Conservation (phyloP, 169 alveolate species). For the Plasmodium blacklocki region DNA sequence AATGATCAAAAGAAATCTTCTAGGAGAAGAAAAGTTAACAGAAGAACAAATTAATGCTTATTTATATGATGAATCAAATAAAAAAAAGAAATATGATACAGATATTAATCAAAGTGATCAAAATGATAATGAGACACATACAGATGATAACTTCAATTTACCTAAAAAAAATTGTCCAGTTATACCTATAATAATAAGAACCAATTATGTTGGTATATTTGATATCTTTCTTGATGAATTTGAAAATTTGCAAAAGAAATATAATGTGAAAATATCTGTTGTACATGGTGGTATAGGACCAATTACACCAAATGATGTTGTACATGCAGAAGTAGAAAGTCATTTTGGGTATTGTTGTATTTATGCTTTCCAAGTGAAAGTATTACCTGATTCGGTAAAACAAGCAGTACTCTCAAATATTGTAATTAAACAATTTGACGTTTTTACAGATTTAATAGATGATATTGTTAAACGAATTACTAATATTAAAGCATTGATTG, state of each 20-base stretch:
- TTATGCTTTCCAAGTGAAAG: constrained; percentile 89
- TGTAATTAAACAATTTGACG: constrained; percentile 84
- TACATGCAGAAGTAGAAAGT: constrained; percentile 91
- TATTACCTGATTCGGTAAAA: constrained; percentile 86
- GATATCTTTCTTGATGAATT: constrained; percentile 87
- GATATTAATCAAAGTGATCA: not conserved
- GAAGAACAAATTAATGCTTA: constrained; percentile 78
- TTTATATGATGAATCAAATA: constrained; percentile 67
- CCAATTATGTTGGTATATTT: constrained; percentile 86
- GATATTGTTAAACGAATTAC: constrained; percentile 82
- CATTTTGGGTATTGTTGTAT: constrained; percentile 86
- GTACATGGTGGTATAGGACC: constrained; percentile 93
- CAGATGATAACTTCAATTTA: constrained; percentile 22
- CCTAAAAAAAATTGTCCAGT: constrained; percentile 75
- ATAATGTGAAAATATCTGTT: constrained; percentile 85
- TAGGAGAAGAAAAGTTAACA: constrained; percentile 73
- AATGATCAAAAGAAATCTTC: constrained; percentile 51
- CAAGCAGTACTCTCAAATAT: constrained; percentile 87
- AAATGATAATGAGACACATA: constrained; percentile 8
- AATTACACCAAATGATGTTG: constrained; percentile 87
- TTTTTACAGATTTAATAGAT: constrained; percentile 88
- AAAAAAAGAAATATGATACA: constrained; percentile 8
- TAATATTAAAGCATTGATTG: constrained; percentile 64
- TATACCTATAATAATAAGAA: constrained; percentile 86
- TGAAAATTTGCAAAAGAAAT: constrained; percentile 78